A percentile compares a stretch with the other conserved stretches of the same genome.
These are phyloP conservation scores for Inga laurina DNA, from an alignment of 306 rosid species.

Conservation along the genomic window DNA sequence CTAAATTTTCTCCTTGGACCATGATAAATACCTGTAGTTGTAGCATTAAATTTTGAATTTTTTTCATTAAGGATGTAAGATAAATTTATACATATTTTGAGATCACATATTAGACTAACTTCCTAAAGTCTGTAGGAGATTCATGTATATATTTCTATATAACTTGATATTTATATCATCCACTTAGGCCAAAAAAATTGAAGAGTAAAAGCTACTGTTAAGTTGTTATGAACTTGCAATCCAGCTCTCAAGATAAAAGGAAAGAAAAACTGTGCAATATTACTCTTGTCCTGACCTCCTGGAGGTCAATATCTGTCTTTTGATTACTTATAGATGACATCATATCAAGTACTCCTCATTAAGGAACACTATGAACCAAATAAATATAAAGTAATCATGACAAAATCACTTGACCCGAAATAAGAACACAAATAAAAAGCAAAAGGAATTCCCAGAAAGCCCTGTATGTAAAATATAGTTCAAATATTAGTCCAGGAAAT, in stretches of 20 bases:
- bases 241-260: neutral
- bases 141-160: neutral
- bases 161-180: neutral
- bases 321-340: neutral
- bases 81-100: neutral
- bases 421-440: neutral
- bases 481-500: slow-evolving; percentile 13
- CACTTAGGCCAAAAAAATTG: neutral
- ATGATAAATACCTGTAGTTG: neutral
- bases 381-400: neutral
- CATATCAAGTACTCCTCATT: neutral
- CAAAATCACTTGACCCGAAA: neutral
- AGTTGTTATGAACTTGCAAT: neutral
- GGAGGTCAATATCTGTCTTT: neutral
- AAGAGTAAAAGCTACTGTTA: neutral
- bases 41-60: neutral
- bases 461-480: neutral
- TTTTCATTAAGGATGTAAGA: neutral
- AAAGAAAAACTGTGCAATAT: neutral
- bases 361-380: neutral
- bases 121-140: neutral
- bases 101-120: neutral
- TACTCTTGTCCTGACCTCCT: neutral
- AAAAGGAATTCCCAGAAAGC: neutral
- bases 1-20: neutral